A percentile compares a stretch with the other conserved stretches of the same genome.
These are phyloP conservation scores for Sporothrix euskadiensis DNA, from an alignment of 2,329 filamentous ascomycete species.

Conservation along the genomic window DNA sequence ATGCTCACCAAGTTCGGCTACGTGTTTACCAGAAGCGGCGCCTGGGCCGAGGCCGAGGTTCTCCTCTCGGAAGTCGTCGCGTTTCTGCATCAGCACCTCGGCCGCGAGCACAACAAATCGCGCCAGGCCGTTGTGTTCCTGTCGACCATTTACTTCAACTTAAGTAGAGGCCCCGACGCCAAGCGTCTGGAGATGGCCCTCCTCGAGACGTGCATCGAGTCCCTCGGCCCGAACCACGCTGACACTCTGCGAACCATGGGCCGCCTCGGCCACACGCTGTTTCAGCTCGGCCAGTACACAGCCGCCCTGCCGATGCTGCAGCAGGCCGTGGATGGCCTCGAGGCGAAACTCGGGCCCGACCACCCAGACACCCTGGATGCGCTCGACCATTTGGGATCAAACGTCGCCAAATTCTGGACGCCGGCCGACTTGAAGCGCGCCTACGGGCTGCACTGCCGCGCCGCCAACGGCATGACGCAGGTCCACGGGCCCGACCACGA, in stretches of 20 bases:
- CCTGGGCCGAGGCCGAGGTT: not conserved
- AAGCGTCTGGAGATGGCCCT: not conserved
- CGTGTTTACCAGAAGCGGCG: conserved; percentile 14
- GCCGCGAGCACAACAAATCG: not conserved
- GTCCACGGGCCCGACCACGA: not conserved
- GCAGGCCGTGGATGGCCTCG: not conserved
- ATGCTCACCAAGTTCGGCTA: conserved; percentile 14
- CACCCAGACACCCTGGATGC: conserved; percentile 11
- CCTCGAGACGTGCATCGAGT: not conserved
- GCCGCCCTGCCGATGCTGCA: not conserved
- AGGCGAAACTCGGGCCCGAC: not conserved
- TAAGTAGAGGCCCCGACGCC: conserved; percentile 1
- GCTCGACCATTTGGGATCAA: not conserved
- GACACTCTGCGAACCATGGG: conserved; percentile 13
- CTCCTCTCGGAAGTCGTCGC: not conserved
- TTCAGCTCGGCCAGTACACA: not conserved
- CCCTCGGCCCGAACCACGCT: not conserved
- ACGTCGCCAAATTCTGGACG: conserved; percentile 7
- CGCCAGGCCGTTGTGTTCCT: not conserved
- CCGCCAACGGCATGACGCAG: not conserved
- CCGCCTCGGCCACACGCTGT: conserved; percentile 6
- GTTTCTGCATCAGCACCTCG: not conserved
- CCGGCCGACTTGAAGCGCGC: not conserved
- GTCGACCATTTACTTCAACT: conserved; percentile 17
- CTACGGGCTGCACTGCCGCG: conserved; percentile 13